phyloP scores from a whole-genome alignment of 192 early-diverging fungal species.

The Backusella mclennaniae region DNA sequence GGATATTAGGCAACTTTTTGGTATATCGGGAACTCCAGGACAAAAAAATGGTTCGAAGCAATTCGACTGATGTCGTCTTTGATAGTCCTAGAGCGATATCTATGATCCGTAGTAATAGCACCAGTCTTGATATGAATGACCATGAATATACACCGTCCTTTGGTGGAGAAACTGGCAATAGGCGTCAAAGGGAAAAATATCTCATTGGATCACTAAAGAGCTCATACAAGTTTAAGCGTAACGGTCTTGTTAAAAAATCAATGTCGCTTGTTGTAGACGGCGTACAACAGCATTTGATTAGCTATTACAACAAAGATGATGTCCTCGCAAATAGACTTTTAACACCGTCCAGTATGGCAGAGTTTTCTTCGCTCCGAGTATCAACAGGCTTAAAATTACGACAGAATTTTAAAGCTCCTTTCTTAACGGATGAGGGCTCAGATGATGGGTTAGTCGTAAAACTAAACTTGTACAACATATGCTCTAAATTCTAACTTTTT shows the following conservation, averaged over 20 bases:
- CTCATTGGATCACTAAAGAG: slow-evolving; percentile 51
- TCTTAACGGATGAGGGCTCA: slow-evolving; percentile 16
- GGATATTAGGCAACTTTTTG: slow-evolving; percentile 77
- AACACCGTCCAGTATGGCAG: slow-evolving; percentile 48
- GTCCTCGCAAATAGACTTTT: slow-evolving; percentile 46
- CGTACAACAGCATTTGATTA: slow-evolving; percentile 55
- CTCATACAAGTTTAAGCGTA: slow-evolving; percentile 54
- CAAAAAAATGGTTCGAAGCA: slow-evolving; percentile 11
- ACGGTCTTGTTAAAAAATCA: slow-evolving; percentile 76
- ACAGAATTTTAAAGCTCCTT: slow-evolving; percentile 55
- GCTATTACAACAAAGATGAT: slow-evolving; percentile 59
- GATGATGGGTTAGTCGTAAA: slow-evolving; percentile 5
- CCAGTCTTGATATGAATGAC: not conserved
- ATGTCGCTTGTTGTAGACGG: slow-evolving; percentile 70
- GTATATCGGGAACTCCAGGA: slow-evolving; percentile 72
- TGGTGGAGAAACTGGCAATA: not conserved
- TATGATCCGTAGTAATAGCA: not conserved
- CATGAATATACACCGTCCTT: not conserved
- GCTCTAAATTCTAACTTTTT: not conserved
- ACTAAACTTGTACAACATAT: not conserved
- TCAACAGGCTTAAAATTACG: slow-evolving; percentile 51
- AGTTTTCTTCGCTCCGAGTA: slow-evolving; percentile 50
- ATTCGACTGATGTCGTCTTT: not conserved
- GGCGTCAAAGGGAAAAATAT: slow-evolving; percentile 46
- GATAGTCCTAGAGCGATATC: not conserved